Percentiles rank a stretch among this genome's conserved stretches.
Evolutionary conservation across 306 rosid genomes (phyloP).

Genomic region (Medicago lupulina): DNA sequence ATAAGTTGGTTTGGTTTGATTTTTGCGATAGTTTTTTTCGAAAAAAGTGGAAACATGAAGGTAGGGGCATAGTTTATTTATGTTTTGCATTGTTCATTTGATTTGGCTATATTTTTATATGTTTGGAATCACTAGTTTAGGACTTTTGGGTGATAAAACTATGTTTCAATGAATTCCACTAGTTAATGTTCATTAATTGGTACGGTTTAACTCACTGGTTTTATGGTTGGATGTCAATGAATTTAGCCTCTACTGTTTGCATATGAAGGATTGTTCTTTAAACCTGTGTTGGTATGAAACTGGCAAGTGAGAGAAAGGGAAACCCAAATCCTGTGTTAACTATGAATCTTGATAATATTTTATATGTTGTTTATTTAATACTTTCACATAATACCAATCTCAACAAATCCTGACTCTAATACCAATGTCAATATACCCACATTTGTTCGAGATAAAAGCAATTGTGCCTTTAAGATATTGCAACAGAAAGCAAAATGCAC

Average conservation of each 20-base stretch:
- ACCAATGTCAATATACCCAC: not conserved
- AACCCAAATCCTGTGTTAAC: not conserved
- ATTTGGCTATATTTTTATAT: conserved; percentile 9
- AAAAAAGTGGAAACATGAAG: not conserved
- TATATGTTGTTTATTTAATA: not conserved
- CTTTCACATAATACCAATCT: not conserved
- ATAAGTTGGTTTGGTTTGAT: no score
- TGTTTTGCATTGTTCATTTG: conserved; percentile 31
- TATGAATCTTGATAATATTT: not conserved
- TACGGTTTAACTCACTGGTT: not conserved
- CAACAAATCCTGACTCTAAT: not conserved
- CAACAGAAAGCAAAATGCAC: conserved; percentile 6
- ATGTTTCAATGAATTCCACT: not conserved
- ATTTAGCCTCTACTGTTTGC: not conserved
- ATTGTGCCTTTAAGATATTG: not conserved
- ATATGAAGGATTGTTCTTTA: conserved; percentile 18
- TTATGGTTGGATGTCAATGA: conserved; percentile 12
- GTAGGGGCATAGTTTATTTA: not conserved
- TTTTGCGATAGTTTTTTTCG: no score
- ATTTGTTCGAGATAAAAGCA: not conserved
- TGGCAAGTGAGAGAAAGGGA: not conserved
- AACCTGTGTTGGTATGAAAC: not conserved
- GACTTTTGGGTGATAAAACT: not conserved
- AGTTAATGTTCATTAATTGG: not conserved
- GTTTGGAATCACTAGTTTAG: conserved; percentile 19